A percentile compares a stretch with the other conserved stretches of the same genome.
phyloP scores from a whole-genome alignment of 106 monocot species.

The Allium sativum region DNA sequence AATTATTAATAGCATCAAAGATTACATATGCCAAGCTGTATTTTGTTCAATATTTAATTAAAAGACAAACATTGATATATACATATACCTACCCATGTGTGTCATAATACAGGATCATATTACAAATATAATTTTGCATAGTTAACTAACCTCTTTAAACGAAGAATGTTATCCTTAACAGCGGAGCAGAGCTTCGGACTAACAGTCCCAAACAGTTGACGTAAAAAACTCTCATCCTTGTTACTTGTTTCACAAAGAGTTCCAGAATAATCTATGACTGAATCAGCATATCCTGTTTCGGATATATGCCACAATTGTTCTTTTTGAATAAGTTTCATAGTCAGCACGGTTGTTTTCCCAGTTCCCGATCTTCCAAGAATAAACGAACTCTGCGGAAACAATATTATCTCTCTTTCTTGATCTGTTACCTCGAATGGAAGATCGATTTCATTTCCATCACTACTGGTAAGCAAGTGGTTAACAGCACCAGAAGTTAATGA shows the following conservation, averaged over 20 bases:
- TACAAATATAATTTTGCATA: too few relatives aligned
- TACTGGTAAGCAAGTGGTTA: slow-evolving; percentile 25
- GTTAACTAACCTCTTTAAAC: slow-evolving; percentile 20
- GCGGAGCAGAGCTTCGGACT: slow-evolving; percentile 33
- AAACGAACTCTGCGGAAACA: slow-evolving; percentile 25
- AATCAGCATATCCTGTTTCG: slow-evolving; percentile 5
- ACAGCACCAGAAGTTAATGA: slow-evolving; percentile 24
- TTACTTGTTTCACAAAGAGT: background rate
- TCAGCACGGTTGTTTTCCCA: slow-evolving; percentile 35
- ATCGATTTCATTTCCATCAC: slow-evolving; percentile 29
- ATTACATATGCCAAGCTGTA: background rate
- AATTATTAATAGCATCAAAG: background rate
- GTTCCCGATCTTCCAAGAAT: slow-evolving; percentile 44
- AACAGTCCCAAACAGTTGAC: slow-evolving; percentile 36
- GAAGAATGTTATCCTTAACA: slow-evolving; percentile 16
- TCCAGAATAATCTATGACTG: background rate
- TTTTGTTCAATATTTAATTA: background rate
- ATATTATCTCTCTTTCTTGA: slow-evolving; percentile 25
- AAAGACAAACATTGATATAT: background rate
- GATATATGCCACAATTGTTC: slow-evolving; percentile 20
- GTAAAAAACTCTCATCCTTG: slow-evolving; percentile 3
- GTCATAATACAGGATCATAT: too few relatives aligned
- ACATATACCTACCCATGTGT: background rate
- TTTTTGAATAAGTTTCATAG: slow-evolving; percentile 24
- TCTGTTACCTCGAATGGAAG: slow-evolving; percentile 35